Evolutionary conservation across 1,284 basidiomycete species (phyloP).

Genomic region (Ceratobasidium sp.): DNA sequence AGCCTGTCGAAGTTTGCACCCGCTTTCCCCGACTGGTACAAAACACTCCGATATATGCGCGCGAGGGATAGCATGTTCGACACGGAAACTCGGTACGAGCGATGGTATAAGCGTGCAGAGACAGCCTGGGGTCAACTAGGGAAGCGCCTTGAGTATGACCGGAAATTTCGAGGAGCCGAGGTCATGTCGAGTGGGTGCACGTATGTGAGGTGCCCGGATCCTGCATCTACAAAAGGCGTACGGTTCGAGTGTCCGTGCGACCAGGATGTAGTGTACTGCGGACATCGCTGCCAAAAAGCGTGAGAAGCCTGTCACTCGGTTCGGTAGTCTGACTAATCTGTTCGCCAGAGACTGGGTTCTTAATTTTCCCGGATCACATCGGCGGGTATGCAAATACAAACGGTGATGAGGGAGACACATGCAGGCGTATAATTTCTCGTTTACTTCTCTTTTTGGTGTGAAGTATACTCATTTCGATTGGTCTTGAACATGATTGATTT

Average conservation of each 20-base stretch:
- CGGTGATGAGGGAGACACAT: too few relatives aligned
- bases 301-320: background rate
- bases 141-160: background rate
- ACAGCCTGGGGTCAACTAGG: background rate
- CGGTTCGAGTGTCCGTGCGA: background rate
- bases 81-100: background rate
- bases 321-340: background rate
- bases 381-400: too few relatives aligned
- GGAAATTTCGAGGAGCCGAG: background rate
- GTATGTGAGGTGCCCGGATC: background rate
- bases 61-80: constrained; percentile 2
- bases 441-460: too few relatives aligned
- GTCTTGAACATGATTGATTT: too few relatives aligned
- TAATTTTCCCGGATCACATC: background rate
- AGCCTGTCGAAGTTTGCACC: background rate
- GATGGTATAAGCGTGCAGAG: background rate
- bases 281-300: constrained; percentile 10
- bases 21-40: constrained; percentile 19
- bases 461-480: too few relatives aligned
- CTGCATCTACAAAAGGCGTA: too few relatives aligned
- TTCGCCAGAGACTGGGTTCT: background rate
- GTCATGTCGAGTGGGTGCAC: background rate
- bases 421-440: too few relatives aligned
- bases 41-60: background rate
- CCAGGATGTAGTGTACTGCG: constrained; percentile 7